Base-by-base conservation (phyloP, 306 rosid species). In the Acacia acuminata region DNA sequence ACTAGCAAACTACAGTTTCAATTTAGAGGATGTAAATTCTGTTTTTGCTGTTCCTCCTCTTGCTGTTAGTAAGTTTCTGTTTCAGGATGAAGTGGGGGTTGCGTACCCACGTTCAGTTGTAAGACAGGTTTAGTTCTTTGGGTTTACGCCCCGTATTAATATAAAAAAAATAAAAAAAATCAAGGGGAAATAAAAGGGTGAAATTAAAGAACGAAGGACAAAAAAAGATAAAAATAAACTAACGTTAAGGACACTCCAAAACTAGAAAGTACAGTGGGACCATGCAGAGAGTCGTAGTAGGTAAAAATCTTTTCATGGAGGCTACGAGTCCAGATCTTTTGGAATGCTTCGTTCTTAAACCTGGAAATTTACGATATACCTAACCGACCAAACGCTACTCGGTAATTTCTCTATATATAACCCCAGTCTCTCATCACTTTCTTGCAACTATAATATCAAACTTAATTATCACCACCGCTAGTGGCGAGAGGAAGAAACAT, bases 201-300 rank as follows among this genome's bases (percentile, higher is more conserved):
- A 64, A n/a, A 47, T 47, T 47, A 47, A 10, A 42, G 74, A 11
- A 69, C 20, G 27, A 36, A 20, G 14, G 47, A 0, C 32, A n/a
- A 50, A 48, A 72, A 66, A 58, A 50, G 73, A 22, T 56, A 58
- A 43, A 81, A 71, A 38, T 38, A 38, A 81, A 81, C 44, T 69
- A 69, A 84, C 85, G 84, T 81, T 87, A 51, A 36, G 27, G 67
- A 30, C 84, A 87, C 82, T 87, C 90, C 66, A 84, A 81, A 69
- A 51, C 63, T 51, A 6, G 47, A 74, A 51, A 7, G 75, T 58
- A 22, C 55, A 83, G 16, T 84, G 87, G 87, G 84, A 15, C 83
- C 87, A 74, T 84, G 65, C 60, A 50, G 11, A 84, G 85, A 38
- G 42, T 38, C 16, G 53, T 83, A 83, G 82, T 86, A 83, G 82